phyloP scores from a whole-genome alignment of 176 grass and related monocot genomes.

The Secale cereale region DNA sequence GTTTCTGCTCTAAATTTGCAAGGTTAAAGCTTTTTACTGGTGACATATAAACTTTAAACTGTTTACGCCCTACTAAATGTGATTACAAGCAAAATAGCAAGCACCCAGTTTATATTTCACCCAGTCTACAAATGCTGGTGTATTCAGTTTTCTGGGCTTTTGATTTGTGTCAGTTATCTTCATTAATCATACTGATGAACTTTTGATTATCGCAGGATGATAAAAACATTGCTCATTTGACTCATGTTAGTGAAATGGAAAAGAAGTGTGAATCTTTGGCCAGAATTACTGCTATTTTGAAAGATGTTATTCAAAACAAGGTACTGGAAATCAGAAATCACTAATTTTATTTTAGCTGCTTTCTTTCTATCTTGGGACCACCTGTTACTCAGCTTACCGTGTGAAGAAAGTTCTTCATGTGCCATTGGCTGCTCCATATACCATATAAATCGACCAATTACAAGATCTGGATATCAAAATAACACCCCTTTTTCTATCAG shows the following conservation, averaged over 20 bases:
- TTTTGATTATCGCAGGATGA: conserved; percentile 74
- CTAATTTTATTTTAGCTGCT: conserved; percentile 1
- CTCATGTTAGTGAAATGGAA: conserved; percentile 99
- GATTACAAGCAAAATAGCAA: neutral
- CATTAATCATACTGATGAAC: conserved; percentile 14
- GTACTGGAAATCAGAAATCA: conserved; percentile 36
- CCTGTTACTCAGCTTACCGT: neutral
- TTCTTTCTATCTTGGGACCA: neutral
- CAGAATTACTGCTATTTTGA: conserved; percentile 95
- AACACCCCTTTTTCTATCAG: conserved; percentile 41
- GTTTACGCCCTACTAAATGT: neutral
- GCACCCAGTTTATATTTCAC: neutral
- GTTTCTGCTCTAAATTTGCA: neutral
- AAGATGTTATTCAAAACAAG: conserved; percentile 99
- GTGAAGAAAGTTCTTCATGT: neutral
- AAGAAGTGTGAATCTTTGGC: conserved; percentile 97
- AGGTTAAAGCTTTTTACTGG: neutral
- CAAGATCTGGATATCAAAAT: conserved; percentile 6
- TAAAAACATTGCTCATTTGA: conserved; percentile 96
- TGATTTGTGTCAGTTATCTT: neutral
- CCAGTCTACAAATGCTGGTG: conserved; percentile 3
- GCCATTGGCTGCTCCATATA: neutral
- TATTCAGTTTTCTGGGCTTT: neutral
- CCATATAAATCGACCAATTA: neutral
- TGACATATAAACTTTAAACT: neutral